Conservation (phyloP, 1,284 basidiomycete species). For the Dichomitus squalens region DNA sequence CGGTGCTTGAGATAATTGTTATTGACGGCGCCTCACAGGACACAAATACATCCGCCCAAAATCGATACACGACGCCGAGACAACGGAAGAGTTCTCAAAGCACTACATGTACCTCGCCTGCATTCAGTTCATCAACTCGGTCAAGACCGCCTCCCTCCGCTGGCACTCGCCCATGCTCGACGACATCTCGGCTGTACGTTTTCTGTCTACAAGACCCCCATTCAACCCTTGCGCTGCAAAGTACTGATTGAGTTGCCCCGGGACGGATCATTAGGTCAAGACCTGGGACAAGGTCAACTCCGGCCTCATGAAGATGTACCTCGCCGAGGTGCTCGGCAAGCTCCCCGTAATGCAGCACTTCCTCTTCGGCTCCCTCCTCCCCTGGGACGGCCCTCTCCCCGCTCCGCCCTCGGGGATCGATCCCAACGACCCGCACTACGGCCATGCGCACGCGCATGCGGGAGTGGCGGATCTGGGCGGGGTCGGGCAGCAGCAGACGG, state of each 20-base stretch:
- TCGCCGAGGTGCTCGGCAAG: slow-evolving; percentile 92
- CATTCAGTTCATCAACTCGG: slow-evolving; percentile 96
- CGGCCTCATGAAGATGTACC: slow-evolving; percentile 99
- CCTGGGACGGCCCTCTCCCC: slow-evolving; percentile 65
- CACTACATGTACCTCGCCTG: slow-evolving; percentile 98
- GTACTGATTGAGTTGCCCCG: not conserved
- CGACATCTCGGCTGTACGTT: slow-evolving; percentile 88
- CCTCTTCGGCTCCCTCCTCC: slow-evolving; percentile 86
- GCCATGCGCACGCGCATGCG: slow-evolving; percentile 55
- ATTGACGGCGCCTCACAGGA: slow-evolving; percentile 45
- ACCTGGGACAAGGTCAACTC: slow-evolving; percentile 96
- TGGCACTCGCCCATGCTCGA: slow-evolving; percentile 99
- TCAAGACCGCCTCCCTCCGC: slow-evolving; percentile 92
- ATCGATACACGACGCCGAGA: slow-evolving; percentile 89
- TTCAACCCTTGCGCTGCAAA: not conserved
- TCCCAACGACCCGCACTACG: slow-evolving; percentile 49
- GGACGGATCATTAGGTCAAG: slow-evolving; percentile 72
- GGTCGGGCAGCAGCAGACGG: slow-evolving; percentile 50
- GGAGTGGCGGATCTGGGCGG: slow-evolving; percentile 50
- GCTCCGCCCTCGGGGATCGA: slow-evolving; percentile 38
- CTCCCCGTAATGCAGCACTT: slow-evolving; percentile 72
- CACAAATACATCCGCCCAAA: slow-evolving; percentile 93
- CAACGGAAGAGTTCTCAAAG: slow-evolving; percentile 91
- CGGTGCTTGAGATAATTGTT: too few relatives aligned
- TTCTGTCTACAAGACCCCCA: not conserved